Evolutionary conservation across 345 rosid genomes (phyloP), one percentile per base, ranked within the genome.

Genomic region (Hibiscus syriacus): DNA sequence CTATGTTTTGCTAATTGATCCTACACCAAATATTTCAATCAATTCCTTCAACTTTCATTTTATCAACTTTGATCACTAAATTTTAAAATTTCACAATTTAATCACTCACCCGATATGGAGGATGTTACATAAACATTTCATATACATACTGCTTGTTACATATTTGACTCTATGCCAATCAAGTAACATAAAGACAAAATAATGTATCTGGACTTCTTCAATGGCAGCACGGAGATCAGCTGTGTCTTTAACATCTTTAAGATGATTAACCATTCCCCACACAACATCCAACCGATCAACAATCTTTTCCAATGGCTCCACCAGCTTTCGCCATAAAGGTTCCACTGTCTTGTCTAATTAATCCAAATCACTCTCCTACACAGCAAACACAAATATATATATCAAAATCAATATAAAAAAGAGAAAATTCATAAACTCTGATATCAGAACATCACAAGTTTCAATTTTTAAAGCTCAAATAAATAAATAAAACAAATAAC

Each of bases 181-280:
- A 16, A 55, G 32, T n/a, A 25, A 14, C 36, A 27, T 2, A 27
- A 50, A 19, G 17, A 29, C 16, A 1, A 50, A 36, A 14, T 0
- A 22, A 60, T 29, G 34, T 56, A 89, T 96, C 90, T 92, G 98
- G 73, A 92, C 96, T 74, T 92, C 96, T 75, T 88, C 96, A 61
- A 92, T 87, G 45, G 98, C 96, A 56, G 93, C 74, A 70, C 98
- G 92, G 68, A 92, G 92, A 78, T 92, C 97, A 3, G 86, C 55
- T 2, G 92, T 79, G 67, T 92, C 98, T 85, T 85, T 88, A 26
- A 92, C 97, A 71, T 86, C 68, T 79, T 90, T 92, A 50, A 92
- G 92, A 76, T 90, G 97, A 80, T 83, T 80, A 66, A 90, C 79
- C 39, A 85, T 79, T 46, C 88, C 92, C 98, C 93, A 92, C 71